Base-by-base conservation (phyloP, 2,329 filamentous ascomycete species). In the Beauveria scarabaeidicola region DNA sequence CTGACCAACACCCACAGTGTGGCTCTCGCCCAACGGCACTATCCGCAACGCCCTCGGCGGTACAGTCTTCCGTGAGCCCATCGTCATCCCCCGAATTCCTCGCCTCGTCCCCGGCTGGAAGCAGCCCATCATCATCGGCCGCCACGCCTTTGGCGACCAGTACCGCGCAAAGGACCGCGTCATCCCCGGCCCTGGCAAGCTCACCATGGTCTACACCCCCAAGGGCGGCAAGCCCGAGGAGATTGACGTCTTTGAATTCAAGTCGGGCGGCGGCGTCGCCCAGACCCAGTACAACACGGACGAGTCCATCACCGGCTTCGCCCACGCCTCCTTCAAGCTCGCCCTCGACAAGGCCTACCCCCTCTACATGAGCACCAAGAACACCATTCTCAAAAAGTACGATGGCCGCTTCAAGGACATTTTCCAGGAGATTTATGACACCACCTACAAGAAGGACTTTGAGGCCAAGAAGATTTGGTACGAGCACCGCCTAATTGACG, bases 321-420 rank as follows among this genome's bases (percentile, higher is more conserved):
- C 94, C 60, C 94, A 97, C 73, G 89, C 94, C 64, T 92, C 87
- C 67, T 97, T 99, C 86, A 96, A 97, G 86, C 85, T 97, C 66
- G 93, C 94, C 38, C 78, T 97, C 50, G 81, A 85, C 75, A 94
- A 96, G 84, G 81, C 81, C 64, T 80, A 96, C 66, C 94, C 94
- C n/a, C 81, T 99, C 70, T 99, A 97, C 82, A 95, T 97, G 93
- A 96, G 91, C 83, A 99, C 94, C 77, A 99, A 99, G 88, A 97
- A 97, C 83, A 99, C 94, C 68, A 99, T 99, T 69, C 81, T 99
- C 67, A 99, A 99, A 83, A 93, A 92, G 76, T 99, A 99, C 78
- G 94, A 99, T 72, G 94, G 94, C 57, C 85, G 90, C 69, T 99
- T 99, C 85, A 97, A 97, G 87, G 94, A 99, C 72, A 95, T 97